A percentile compares a stretch with the other conserved stretches of the same genome.
Conservation (phyloP, 2,329 filamentous ascomycete genomes). For the Sphaceloma murrayae region DNA sequence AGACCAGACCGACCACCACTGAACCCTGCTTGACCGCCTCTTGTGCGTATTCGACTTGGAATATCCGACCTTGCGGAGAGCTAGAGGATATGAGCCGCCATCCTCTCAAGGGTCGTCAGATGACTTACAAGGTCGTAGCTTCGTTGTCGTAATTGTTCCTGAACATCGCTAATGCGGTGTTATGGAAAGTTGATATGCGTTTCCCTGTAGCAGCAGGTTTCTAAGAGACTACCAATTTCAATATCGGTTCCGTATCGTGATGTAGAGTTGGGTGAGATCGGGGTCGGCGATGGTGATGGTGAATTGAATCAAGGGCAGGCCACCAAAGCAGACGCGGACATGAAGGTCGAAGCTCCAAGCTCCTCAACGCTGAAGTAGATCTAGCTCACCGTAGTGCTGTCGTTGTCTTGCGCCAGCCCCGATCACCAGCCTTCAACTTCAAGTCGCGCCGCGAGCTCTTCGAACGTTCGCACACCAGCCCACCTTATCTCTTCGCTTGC, state of each 20-base stretch:
- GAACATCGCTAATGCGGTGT: slow-evolving; percentile 62
- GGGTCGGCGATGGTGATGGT: slow-evolving; percentile 1
- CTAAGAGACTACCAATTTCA: too few species aligned
- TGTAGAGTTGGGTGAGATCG: slow-evolving; percentile 2
- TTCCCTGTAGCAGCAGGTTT: slow-evolving; percentile 15
- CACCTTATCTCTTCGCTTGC: background rate
- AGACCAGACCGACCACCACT: slow-evolving; percentile 90
- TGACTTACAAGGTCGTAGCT: slow-evolving; percentile 89
- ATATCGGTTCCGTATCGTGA: background rate
- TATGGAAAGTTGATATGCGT: slow-evolving; percentile 6
- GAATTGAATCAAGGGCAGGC: slow-evolving; percentile 5
- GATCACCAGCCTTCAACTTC: slow-evolving; percentile 14
- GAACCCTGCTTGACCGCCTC: slow-evolving; percentile 99
- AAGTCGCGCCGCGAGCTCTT: slow-evolving; percentile 4
- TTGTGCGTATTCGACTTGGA: slow-evolving; percentile 97
- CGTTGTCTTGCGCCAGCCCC: slow-evolving; percentile 3
- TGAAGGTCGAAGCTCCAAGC: slow-evolving; percentile 8
- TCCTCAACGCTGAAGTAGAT: slow-evolving; percentile 1
- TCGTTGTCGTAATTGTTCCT: slow-evolving; percentile 99
- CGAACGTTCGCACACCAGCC: slow-evolving; percentile 6
- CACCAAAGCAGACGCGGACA: slow-evolving; percentile 16
- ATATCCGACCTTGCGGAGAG: slow-evolving; percentile 98
- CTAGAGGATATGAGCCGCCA: slow-evolving; percentile 39
- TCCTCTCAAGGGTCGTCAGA: slow-evolving; percentile 13
- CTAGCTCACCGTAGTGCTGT: background rate